Percentiles rank a stretch among this genome's conserved stretches.
phyloP scores from a whole-genome alignment of 176 grass and related monocot genomes.

The Tuctoria greenei region DNA sequence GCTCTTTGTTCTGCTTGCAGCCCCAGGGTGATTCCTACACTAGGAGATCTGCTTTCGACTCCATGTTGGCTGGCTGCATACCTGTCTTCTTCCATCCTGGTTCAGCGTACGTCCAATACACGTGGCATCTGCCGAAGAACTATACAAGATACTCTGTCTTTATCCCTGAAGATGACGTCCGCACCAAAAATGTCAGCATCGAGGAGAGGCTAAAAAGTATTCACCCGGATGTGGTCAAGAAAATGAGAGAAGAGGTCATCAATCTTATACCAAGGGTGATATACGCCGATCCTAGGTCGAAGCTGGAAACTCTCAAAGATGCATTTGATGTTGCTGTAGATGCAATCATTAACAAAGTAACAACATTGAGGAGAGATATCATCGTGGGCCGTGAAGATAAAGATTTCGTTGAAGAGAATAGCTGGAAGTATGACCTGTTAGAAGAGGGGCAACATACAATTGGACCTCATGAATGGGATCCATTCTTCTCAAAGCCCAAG shows the following conservation, averaged over 20 bases:
- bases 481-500: slow-evolving; percentile 94
- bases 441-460: slow-evolving; percentile 62
- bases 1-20: slow-evolving; percentile 90
- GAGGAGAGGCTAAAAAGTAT: slow-evolving; percentile 69
- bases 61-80: slow-evolving; percentile 89
- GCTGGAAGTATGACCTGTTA: slow-evolving; percentile 89
- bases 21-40: slow-evolving; percentile 96
- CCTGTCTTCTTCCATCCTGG: slow-evolving; percentile 99
- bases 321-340: slow-evolving; percentile 87
- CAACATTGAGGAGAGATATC: slow-evolving; percentile 79
- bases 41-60: slow-evolving; percentile 92
- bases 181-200: slow-evolving; percentile 59
- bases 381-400: slow-evolving; percentile 60
- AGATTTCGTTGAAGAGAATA: slow-evolving; percentile 87
- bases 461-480: slow-evolving; percentile 89
- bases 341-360: slow-evolving; percentile 78
- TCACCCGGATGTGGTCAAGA: slow-evolving; percentile 49
- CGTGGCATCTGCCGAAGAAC: slow-evolving; percentile 94
- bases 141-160: slow-evolving; percentile 91
- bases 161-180: slow-evolving; percentile 73
- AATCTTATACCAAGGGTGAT: slow-evolving; percentile 83
- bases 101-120: slow-evolving; percentile 89
- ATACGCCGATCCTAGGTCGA: slow-evolving; percentile 87
- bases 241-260: slow-evolving; percentile 93
- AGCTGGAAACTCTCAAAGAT: slow-evolving; percentile 84